Conservation (phyloP, 176 grass and related monocot genomes). For the Avena sativa region DNA sequence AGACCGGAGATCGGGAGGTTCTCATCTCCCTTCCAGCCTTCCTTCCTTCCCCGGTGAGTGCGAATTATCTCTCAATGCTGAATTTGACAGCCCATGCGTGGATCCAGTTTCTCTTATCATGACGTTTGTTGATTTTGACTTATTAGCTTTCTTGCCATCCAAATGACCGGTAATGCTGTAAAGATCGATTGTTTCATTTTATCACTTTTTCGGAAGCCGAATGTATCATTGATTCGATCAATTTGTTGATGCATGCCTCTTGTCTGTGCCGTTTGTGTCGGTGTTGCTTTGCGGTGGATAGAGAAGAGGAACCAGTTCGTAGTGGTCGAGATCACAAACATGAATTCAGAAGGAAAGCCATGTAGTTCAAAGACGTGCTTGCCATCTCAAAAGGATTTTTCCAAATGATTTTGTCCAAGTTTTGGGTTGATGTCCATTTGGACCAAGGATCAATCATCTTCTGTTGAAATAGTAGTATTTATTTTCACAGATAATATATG, state of each 20-base stretch:
- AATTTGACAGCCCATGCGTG: background rate
- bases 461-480: background rate
- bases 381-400: background rate
- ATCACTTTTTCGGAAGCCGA: background rate
- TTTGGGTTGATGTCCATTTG: background rate
- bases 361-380: slow-evolving; percentile 7
- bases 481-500: background rate
- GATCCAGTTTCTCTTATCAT: background rate
- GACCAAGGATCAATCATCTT: background rate
- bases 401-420: background rate
- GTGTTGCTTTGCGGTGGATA: background rate
- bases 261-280: background rate
- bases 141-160: background rate
- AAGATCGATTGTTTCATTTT: background rate
- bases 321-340: background rate
- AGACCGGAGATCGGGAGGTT: background rate
- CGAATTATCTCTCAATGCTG: background rate
- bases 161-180: background rate
- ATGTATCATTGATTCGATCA: background rate
- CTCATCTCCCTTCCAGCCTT: background rate
- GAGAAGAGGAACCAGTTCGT: background rate
- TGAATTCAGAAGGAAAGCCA: background rate
- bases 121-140: background rate
- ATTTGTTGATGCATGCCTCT: background rate
- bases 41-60: background rate